A percentile compares a stretch with the other conserved stretches of the same genome.
phyloP scores from a whole-genome alignment of 1,139 yeast species.

The Scheffersomyces titani region DNA sequence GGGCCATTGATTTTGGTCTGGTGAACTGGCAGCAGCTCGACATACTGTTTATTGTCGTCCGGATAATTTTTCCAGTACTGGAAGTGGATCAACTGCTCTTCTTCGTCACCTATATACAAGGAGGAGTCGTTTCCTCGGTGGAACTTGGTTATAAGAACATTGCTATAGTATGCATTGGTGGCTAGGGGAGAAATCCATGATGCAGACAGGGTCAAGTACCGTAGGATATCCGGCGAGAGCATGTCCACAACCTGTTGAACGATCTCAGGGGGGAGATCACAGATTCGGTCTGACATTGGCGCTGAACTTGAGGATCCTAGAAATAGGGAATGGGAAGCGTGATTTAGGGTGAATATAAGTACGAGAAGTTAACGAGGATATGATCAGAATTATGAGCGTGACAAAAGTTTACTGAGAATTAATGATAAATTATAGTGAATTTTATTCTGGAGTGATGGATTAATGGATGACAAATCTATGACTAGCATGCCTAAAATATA shows the following conservation, averaged over 20 bases:
- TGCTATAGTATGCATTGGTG: neutral
- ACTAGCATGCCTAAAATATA: neutral
- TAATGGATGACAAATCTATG: neutral
- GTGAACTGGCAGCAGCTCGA: neutral
- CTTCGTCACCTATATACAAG: neutral
- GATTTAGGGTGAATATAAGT: no score
- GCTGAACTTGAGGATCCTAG: no score
- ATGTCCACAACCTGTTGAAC: neutral
- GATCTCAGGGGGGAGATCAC: neutral
- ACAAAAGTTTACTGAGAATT: no score
- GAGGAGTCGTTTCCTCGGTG: neutral
- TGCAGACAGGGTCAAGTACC: neutral
- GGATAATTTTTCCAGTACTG: neutral
- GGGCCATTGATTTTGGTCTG: neutral
- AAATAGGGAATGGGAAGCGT: no score
- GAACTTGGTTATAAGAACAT: neutral
- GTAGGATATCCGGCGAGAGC: neutral
- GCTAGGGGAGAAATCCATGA: neutral
- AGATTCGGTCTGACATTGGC: neutral
- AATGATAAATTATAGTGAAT: neutral
- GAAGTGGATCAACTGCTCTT: neutral
- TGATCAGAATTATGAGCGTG: no score
- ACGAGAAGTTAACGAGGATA: no score
- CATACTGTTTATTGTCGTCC: neutral
- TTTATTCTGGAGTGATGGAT: neutral